Evolutionary conservation across 2,329 filamentous ascomycete species (phyloP).

Genomic region (Cladobotryum protrusum): DNA sequence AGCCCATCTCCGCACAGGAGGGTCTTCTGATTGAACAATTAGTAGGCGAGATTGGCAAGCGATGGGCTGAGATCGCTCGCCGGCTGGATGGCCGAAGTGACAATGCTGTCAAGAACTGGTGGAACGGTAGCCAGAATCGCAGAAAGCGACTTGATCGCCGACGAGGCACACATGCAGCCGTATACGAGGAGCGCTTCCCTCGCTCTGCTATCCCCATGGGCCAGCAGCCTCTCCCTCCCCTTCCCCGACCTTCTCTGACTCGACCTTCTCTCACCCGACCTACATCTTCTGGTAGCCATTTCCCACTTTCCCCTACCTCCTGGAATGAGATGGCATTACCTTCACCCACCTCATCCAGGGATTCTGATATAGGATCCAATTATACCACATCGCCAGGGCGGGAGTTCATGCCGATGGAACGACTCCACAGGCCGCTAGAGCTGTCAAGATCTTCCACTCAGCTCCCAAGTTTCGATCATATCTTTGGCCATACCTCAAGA

Average conservation of each 20-base stretch:
- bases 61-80: slow-evolving; percentile 89
- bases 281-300: background rate
- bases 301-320: slow-evolving; percentile 14
- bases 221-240: slow-evolving; percentile 5
- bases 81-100: slow-evolving; percentile 78
- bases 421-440: too few relatives aligned
- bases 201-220: slow-evolving; percentile 26
- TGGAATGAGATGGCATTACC: slow-evolving; percentile 30
- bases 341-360: slow-evolving; percentile 43
- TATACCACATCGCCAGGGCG: slow-evolving; percentile 53
- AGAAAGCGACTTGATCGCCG: slow-evolving; percentile 47
- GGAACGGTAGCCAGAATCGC: slow-evolving; percentile 75
- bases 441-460: too few relatives aligned
- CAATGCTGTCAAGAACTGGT: slow-evolving; percentile 97
- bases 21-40: slow-evolving; percentile 68
- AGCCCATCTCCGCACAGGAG: slow-evolving; percentile 66
- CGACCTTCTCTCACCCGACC: slow-evolving; percentile 11
- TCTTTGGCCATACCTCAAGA: background rate
- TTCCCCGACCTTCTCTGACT: slow-evolving; percentile 10
- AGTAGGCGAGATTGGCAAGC: slow-evolving; percentile 72
- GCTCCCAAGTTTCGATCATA: background rate
- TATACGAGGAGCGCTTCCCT: background rate
- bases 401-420: slow-evolving; percentile 25
- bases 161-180: too few relatives aligned
- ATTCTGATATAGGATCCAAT: slow-evolving; percentile 60